phyloP scores from a whole-genome alignment of 148 eudicot genomes.

The Vaccinium darrowii region DNA sequence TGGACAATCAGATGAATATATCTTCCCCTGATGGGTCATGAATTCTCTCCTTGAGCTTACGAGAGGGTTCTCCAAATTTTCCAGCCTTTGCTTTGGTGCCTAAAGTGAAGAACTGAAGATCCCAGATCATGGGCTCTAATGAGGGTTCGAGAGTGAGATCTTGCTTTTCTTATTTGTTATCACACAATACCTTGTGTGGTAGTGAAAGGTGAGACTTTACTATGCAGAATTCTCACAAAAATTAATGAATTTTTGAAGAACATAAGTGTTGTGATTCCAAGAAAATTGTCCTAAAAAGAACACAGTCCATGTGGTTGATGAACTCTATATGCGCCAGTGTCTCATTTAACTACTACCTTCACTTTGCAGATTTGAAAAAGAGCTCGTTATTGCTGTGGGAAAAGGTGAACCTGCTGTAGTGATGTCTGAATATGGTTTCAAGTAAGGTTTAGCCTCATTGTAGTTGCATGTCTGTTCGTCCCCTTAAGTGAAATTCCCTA shows the following conservation, averaged over 20 bases:
- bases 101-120: not conserved
- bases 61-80: not conserved
- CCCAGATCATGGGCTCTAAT: not conserved
- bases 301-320: not conserved
- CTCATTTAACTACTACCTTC: slow-evolving; percentile 7
- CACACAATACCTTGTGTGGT: not conserved
- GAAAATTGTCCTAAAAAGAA: not conserved
- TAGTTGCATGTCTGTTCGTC: not conserved
- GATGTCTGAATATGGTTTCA: slow-evolving; percentile 85
- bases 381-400: slow-evolving; percentile 79
- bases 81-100: not conserved
- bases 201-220: not conserved
- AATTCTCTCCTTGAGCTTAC: not conserved
- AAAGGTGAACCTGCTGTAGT: slow-evolving; percentile 92
- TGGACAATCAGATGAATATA: not conserved
- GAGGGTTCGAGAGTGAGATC: not conserved
- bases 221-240: not conserved
- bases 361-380: slow-evolving; percentile 57
- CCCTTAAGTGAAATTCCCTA: not conserved
- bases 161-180: not conserved
- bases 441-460: slow-evolving; percentile 39
- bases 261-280: not conserved
- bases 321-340: not conserved
- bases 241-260: not conserved
- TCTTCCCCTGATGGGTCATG: not conserved